These are phyloP conservation scores for Adansonia madagascariensis DNA, from an alignment of 441 rosid species.

Conservation along the genomic window DNA sequence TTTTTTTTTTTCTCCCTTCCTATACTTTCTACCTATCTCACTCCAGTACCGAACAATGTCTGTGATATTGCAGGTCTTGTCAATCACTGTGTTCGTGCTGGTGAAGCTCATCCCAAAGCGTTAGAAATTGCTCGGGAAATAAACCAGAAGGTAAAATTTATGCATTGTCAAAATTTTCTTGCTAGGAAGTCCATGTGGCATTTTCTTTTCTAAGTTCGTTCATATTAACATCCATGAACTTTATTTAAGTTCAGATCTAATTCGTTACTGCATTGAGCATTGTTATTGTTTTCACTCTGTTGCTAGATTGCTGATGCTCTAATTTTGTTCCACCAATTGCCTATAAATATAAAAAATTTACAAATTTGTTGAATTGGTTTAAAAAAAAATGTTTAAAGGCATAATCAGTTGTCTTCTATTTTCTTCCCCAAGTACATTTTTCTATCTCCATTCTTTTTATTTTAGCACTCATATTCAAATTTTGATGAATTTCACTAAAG, in stretches of 20 bases:
- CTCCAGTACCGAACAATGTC: conserved; percentile 19
- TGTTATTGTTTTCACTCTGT: not conserved
- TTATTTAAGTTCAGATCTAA: not conserved
- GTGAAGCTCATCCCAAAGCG: conserved; percentile 74
- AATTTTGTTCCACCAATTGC: not conserved
- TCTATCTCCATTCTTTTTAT: too few species aligned
- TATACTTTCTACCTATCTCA: not conserved
- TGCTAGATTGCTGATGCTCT: not conserved
- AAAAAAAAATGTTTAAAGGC: too few species aligned
- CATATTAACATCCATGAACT: conserved; percentile 21
- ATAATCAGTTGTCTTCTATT: too few species aligned
- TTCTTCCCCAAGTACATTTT: too few species aligned
- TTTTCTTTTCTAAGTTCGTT: not conserved
- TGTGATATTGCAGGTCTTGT: conserved; percentile 58
- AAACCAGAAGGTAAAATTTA: conserved; percentile 61
- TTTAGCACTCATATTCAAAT: too few species aligned
- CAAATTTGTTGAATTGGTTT: too few species aligned
- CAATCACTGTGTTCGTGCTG: conserved; percentile 69
- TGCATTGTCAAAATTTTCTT: conserved; percentile 3
- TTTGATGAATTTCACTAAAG: too few species aligned
- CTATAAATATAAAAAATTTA: too few species aligned
- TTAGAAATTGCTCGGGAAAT: conserved; percentile 79
- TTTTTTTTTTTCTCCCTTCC: not conserved
- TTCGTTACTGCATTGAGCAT: not conserved
- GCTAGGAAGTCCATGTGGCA: not conserved